Evolutionary conservation across 805 yeast genomes (phyloP), one percentile per base, ranked within the genome.

Genomic region (Schizosaccharomyces cryophilus): DNA sequence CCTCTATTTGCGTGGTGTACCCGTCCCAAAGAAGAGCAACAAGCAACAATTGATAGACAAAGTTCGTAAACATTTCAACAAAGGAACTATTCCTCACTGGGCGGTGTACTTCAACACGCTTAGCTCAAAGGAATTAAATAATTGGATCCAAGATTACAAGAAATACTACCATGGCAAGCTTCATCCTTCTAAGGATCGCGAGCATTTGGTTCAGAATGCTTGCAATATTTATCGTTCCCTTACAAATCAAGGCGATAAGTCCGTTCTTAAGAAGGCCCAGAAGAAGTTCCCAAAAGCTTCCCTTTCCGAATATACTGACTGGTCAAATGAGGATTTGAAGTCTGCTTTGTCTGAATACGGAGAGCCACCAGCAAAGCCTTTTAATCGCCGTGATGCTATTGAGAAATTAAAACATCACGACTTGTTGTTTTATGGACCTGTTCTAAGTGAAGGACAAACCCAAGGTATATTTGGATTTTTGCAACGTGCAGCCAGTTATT

Each of bases 1-100:
- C 79, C 69, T 75, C 13, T 72, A 72, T 60, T 65, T 68, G 61
- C 75, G 76, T 64, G 70, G 70, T 4, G 61, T 73, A 40, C 61
- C 63, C 5, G 64, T 64, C 26, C 60, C 60, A 2, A n/a, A 35
- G 13, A n/a, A n/a, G 7, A 29, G 45, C n/a, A 56, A n/a, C 21
- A 35, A 40, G 29, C 45, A 56, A 7, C 9, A 56, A 56, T 19
- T 56, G 35, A 30, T 56, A 17, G 60, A 11, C 26, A 38, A 30
- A 7, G 60, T 56, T 38, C 60, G 60, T 30, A 26, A 35, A 5
- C 30, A 56, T 40, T 21, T 19, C 29, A 26, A 56, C 45, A 56
- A 56, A 35, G 30, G 30, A 21, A 17, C 56, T 3, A 17, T 51
- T 11, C 35, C 56, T 24, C n/a, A 21, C 9, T 51, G 56, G 56